Evolutionary conservation across 1,284 basidiomycete species (phyloP).

Genomic region (Fomitiporia mediterranea): DNA sequence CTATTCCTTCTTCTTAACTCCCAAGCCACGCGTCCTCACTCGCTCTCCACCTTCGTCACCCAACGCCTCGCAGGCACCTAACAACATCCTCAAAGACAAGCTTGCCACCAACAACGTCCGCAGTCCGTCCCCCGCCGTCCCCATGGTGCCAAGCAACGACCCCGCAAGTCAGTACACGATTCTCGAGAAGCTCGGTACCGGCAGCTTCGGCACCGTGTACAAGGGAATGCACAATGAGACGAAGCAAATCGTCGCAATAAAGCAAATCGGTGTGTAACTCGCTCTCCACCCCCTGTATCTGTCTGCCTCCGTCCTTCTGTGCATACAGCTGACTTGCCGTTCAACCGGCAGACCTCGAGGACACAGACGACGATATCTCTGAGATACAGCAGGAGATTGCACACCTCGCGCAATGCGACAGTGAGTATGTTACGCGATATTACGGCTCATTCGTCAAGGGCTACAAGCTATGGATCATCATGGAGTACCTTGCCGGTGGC

Average conservation of each 20-base stretch:
- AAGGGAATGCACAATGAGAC: slow-evolving; percentile 95
- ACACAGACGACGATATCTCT: slow-evolving; percentile 91
- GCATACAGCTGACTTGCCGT: neutral
- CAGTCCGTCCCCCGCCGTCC: neutral
- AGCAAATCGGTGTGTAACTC: slow-evolving; percentile 82
- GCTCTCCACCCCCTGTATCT: neutral
- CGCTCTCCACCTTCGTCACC: slow-evolving; percentile 18
- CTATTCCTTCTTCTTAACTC: neutral
- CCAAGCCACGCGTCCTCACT: slow-evolving; percentile 22
- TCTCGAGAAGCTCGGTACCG: slow-evolving; percentile 95
- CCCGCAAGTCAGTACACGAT: slow-evolving; percentile 88
- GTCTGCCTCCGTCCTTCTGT: neutral
- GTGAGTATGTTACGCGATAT: slow-evolving; percentile 89
- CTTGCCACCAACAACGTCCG: neutral
- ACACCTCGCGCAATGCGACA: slow-evolving; percentile 92
- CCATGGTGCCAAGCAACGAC: slow-evolving; percentile 58
- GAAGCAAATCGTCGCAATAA: slow-evolving; percentile 93
- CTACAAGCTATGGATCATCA: slow-evolving; percentile 99
- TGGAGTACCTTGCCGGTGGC: slow-evolving; percentile 99
- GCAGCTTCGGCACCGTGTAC: slow-evolving; percentile 95
- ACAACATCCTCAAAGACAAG: slow-evolving; percentile 8
- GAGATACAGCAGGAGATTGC: slow-evolving; percentile 99
- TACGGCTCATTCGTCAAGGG: slow-evolving; percentile 96
- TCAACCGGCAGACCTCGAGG: slow-evolving; percentile 58
- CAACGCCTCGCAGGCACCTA: neutral